These are phyloP conservation scores for Umbelopsis sp. DNA, from an alignment of 192 early-diverging fungal species.

Conservation along the genomic window DNA sequence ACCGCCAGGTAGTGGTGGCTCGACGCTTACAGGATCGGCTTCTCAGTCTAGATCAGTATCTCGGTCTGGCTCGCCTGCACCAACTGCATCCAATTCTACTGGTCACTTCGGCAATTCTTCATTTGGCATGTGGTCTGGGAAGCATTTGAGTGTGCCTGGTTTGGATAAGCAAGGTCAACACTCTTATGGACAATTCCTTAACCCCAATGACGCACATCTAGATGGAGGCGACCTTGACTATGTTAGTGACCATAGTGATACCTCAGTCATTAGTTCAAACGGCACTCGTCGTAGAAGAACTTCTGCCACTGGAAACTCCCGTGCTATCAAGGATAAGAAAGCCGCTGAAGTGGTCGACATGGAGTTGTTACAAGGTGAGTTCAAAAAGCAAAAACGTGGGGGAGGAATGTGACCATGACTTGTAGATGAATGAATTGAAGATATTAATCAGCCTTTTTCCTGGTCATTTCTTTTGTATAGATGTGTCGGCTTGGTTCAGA, in stretches of 20 bases:
- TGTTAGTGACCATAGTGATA: slow-evolving; percentile 36
- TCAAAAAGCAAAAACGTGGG: no score
- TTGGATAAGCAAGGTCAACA: slow-evolving; percentile 35
- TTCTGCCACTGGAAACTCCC: slow-evolving; percentile 8
- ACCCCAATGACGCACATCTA: slow-evolving; percentile 20
- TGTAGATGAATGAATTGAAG: no score
- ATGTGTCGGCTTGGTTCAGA: slow-evolving; percentile 93
- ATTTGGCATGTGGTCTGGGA: slow-evolving; percentile 19
- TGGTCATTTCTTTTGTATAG: slow-evolving; percentile 31
- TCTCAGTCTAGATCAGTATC: slow-evolving; percentile 10
- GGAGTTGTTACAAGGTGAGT: slow-evolving; percentile 67
- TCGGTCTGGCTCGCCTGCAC: not conserved
- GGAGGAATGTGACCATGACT: no score
- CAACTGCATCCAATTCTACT: not conserved
- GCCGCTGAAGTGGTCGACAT: slow-evolving; percentile 76
- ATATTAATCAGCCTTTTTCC: not conserved
- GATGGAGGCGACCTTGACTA: slow-evolving; percentile 26
- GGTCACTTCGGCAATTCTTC: slow-evolving; percentile 1
- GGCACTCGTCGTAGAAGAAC: slow-evolving; percentile 16
- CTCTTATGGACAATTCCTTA: slow-evolving; percentile 32
- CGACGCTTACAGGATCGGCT: not conserved
- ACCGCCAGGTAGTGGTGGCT: not conserved
- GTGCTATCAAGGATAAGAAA: slow-evolving; percentile 70
- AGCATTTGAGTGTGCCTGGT: slow-evolving; percentile 38
- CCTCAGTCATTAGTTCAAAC: slow-evolving; percentile 12